These are phyloP conservation scores for Talaromyces thailandensis DNA, from an alignment of 495 filamentous ascomycete genomes.

Conservation along the genomic window DNA sequence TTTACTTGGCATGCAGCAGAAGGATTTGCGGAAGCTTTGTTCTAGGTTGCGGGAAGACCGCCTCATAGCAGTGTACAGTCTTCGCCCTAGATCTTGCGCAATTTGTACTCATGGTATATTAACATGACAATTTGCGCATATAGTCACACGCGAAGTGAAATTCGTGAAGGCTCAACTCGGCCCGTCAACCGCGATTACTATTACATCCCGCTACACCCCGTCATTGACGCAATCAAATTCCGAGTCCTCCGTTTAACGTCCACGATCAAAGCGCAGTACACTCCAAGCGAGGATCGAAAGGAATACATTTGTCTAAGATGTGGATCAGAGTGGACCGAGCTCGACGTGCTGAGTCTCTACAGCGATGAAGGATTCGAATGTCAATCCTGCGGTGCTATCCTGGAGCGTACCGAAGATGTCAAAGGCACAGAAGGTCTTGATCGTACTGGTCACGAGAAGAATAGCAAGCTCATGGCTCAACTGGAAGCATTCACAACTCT, in stretches of 20 bases:
- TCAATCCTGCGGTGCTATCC: conserved; percentile 63
- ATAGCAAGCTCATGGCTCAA: conserved; percentile 78
- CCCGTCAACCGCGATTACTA: conserved; percentile 85
- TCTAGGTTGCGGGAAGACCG: conserved; percentile 76
- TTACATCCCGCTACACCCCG: conserved; percentile 88
- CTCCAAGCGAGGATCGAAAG: conserved; percentile 75
- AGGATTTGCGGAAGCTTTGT: conserved; percentile 82
- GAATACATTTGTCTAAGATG: conserved; percentile 83
- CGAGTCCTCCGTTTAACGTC: conserved; percentile 77
- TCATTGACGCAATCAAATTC: conserved; percentile 95
- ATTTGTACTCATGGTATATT: conserved; percentile 7
- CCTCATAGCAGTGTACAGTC: conserved; percentile 63
- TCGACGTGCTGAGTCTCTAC: conserved; percentile 73
- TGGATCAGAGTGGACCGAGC: conserved; percentile 67
- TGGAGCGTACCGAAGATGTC: conserved; percentile 56
- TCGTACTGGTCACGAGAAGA: conserved; percentile 71
- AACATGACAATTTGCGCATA: conserved; percentile 6
- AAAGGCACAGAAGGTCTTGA: conserved; percentile 48
- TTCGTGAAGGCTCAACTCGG: conserved; percentile 69
- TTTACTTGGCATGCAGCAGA: conserved; percentile 76
- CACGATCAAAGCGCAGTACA: conserved; percentile 70
- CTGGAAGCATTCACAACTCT: conserved; percentile 76
- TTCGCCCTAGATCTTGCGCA: background rate
- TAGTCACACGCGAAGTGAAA: conserved; percentile 71
- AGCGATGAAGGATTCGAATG: conserved; percentile 65